phyloP scores from a whole-genome alignment of 176 grass and related monocot species.

The Zea luxurians region DNA sequence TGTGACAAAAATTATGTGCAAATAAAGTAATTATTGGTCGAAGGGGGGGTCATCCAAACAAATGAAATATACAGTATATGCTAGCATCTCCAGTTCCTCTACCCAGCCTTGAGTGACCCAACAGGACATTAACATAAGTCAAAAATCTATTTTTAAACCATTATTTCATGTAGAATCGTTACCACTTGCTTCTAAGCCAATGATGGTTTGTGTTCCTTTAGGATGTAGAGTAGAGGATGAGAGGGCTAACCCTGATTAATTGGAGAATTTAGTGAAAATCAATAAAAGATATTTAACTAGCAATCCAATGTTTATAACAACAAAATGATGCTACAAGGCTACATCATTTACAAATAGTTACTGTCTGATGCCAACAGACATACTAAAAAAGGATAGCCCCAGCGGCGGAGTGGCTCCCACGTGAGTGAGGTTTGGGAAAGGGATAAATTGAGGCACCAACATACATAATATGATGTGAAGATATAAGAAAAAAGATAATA shows the following conservation, averaged over 20 bases:
- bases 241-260: neutral
- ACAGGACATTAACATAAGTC: neutral
- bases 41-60: neutral
- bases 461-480: neutral
- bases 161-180: neutral
- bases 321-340: neutral
- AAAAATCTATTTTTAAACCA: neutral
- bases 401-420: no score
- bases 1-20: neutral
- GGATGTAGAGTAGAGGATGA: neutral
- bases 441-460: neutral
- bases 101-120: neutral
- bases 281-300: neutral
- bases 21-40: neutral
- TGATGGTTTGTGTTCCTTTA: neutral
- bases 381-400: no score
- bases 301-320: neutral
- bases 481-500: neutral
- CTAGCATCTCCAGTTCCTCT: neutral
- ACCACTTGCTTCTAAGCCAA: neutral
- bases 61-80: neutral
- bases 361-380: neutral
- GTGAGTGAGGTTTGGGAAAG: no score
- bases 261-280: slow-evolving; percentile 5
- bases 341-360: neutral